A percentile compares a stretch with the other conserved stretches of the same genome.
Conservation (phyloP, 148 eudicot species). For the Suaeda aralocaspica region DNA sequence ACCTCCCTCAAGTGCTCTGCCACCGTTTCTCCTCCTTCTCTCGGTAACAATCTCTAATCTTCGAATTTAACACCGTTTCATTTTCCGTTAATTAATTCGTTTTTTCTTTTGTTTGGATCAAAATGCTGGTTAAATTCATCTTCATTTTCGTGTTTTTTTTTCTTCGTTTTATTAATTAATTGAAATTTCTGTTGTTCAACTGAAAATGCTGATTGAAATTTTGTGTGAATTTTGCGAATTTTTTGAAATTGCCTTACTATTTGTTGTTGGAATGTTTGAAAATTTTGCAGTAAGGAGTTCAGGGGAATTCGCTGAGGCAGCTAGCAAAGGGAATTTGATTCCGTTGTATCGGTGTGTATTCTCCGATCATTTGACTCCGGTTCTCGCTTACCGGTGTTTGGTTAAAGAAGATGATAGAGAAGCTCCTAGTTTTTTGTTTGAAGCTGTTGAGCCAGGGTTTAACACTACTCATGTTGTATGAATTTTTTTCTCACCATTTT, state of each 20-base stretch:
- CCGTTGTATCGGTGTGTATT: constrained; percentile 70
- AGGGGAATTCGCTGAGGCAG: constrained; percentile 68
- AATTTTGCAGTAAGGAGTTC: constrained; percentile 47
- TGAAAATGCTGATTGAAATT: no score
- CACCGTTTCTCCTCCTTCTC: constrained; percentile 26
- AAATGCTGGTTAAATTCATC: no score
- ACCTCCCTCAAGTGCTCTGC: constrained; percentile 32
- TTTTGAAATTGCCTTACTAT: not conserved
- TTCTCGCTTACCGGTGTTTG: constrained; percentile 88
- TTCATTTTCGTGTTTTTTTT: no score
- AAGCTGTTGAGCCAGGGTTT: constrained; percentile 80
- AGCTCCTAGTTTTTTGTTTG: constrained; percentile 93
- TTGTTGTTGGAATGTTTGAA: constrained; percentile 17
- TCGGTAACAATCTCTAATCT: constrained; percentile 23
- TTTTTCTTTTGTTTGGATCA: no score
- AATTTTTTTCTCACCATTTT: not conserved
- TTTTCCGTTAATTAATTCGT: no score
- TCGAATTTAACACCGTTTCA: not conserved
- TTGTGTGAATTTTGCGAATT: not conserved
- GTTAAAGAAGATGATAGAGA: constrained; percentile 94
- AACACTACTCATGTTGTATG: constrained; percentile 61
- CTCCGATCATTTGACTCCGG: constrained; percentile 96
- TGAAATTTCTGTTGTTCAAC: no score
- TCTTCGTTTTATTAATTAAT: no score
- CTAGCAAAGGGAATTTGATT: constrained; percentile 77